Base-by-base conservation (phyloP, 495 filamentous ascomycete genomes). In the Penicillium maclennaniae region DNA sequence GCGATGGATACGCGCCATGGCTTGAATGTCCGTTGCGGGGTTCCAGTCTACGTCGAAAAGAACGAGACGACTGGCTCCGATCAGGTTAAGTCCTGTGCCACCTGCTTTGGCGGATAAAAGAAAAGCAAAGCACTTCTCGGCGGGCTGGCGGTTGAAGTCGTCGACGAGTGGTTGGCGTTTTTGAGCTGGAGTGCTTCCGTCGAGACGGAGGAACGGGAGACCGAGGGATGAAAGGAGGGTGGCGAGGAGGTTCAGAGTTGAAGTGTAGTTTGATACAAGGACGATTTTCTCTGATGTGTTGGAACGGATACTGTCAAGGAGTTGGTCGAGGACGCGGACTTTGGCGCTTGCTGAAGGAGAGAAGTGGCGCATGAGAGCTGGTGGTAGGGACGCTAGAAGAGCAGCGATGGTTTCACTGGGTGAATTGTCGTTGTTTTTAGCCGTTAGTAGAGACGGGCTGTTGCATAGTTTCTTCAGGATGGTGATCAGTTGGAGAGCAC, bases 21-120 rank as follows among this genome's bases (percentile, higher is more conserved):
- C 88, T 63, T 92, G 88, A 17, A 86, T 72, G 58, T 92, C 88
- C 3, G 86, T 91, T 7, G 85, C 83, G 1, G 88, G 88, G 58
- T 92, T 92, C 88, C 88, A 92, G 67, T 91, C 88, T 6, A 88
- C 79, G 57, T 92, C 88, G 60, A 91, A 91, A 3, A 92, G 80
- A 7, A 91, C 73, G 0, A 92, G 79, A 10, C 88, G 77, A 19
- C 84, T 87, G 4, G 88, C 88, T 19, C 88, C 88, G 52, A 89
- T 86, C 4, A 92, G 79, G 63, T 92, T 92, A 40, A 92, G 76
- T 4, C 88, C 88, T 16, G 81, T 79, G 7, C 88, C 88, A 12
- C 88, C 88, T 38, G 85, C 80, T 66, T 91, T 91, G 10, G 88
- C 88, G 7, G 88, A 91, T 2, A 92, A 79, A 1, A 92, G 74